phyloP scores from a whole-genome alignment of 805 yeast species.

The Lipomyces lipofer region DNA sequence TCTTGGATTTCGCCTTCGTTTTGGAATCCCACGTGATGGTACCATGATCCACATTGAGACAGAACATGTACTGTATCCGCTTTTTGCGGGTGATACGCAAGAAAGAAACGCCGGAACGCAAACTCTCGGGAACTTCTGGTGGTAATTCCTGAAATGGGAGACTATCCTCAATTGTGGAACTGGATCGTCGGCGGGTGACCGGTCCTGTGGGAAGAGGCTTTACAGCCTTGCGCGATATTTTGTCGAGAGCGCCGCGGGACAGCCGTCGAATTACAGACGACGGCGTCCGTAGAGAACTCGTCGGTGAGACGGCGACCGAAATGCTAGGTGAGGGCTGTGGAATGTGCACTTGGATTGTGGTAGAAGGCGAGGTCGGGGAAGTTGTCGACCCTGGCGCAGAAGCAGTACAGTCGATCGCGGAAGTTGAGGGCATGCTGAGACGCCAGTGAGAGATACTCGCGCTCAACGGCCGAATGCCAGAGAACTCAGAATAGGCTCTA shows the following conservation, averaged over 20 bases:
- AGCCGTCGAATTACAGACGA: conserved; percentile 27
- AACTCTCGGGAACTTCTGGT: conserved; percentile 49
- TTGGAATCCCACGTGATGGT: conserved; percentile 59
- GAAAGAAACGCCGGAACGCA: conserved; percentile 60
- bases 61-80: conserved; percentile 57
- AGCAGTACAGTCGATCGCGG: too few relatives aligned
- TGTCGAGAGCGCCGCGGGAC: conserved; percentile 31
- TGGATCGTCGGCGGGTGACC: conserved; percentile 10
- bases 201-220: conserved; percentile 8
- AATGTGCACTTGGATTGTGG: too few relatives aligned
- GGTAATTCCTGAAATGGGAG: conserved; percentile 24
- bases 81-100: conserved; percentile 71
- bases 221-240: conserved; percentile 12
- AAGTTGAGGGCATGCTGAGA: too few relatives aligned
- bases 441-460: too few relatives aligned
- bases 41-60: conserved; percentile 57
- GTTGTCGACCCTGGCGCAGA: too few relatives aligned
- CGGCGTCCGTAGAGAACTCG: conserved; percentile 12
- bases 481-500: too few relatives aligned
- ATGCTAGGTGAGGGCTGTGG: not conserved
- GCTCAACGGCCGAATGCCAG: too few relatives aligned
- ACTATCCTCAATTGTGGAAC: conserved; percentile 19
- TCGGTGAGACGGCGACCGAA: conserved; percentile 8
- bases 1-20: conserved; percentile 32
- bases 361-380: too few relatives aligned